Evolutionary conservation across 1,284 basidiomycete species (phyloP).

Genomic region (Cutaneotrichosporon cyanovorans): DNA sequence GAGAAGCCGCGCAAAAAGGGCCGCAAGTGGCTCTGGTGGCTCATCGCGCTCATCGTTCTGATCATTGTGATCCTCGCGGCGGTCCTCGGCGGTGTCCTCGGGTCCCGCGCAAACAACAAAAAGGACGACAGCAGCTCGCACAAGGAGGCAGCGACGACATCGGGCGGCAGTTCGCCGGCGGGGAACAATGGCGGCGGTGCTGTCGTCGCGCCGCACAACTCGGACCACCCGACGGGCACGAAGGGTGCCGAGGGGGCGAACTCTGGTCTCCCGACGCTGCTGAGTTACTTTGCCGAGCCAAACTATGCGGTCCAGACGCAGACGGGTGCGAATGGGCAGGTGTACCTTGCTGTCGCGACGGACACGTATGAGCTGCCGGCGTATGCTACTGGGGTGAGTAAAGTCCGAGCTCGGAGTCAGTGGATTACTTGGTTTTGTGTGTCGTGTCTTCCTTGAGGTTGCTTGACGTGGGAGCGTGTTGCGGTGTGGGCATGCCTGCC

Average conservation of each 20-base stretch:
- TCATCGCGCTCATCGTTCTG: constrained; percentile 45
- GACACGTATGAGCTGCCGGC: constrained; percentile 70
- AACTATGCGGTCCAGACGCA: constrained; percentile 25
- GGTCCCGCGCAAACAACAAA: constrained; percentile 50
- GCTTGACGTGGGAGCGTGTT: too few relatives aligned
- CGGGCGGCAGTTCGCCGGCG: not conserved
- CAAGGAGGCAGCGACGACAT: not conserved
- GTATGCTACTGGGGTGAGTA: constrained; percentile 75
- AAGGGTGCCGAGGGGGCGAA: constrained; percentile 20
- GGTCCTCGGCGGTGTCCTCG: constrained; percentile 70
- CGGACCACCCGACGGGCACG: constrained; percentile 2
- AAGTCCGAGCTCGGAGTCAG: not conserved
- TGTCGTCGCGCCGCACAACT: not conserved
- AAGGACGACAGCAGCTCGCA: constrained; percentile 27
- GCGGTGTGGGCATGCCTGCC: not conserved
- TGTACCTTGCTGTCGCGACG: constrained; percentile 52
- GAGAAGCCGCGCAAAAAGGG: constrained; percentile 13
- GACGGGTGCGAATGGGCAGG: constrained; percentile 37
- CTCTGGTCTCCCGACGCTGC: constrained; percentile 28
- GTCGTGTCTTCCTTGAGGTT: too few relatives aligned
- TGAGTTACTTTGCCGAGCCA: constrained; percentile 14
- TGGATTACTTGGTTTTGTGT: too few relatives aligned
- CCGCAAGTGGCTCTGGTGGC: constrained; percentile 32
- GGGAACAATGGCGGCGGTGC: not conserved
- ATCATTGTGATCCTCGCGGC: constrained; percentile 64